Evolutionary conservation across 2,329 filamentous ascomycete species (phyloP).

Genomic region (Phoma herbarum): DNA sequence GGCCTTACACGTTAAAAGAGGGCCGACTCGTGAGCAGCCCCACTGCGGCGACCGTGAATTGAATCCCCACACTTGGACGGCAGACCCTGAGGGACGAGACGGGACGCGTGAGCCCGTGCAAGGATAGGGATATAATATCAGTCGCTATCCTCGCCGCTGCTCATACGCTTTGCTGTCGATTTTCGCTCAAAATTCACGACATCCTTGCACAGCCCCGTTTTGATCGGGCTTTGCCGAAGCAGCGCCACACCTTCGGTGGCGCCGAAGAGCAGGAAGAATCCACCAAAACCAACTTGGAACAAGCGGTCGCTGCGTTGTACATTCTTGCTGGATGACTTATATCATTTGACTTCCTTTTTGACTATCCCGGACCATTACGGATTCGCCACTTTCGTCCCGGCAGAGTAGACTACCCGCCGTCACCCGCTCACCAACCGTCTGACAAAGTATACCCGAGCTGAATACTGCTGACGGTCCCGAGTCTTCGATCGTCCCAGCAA

Average conservation of each 20-base stretch:
- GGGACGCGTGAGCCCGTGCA: slow-evolving; percentile 38
- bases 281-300: slow-evolving; percentile 42
- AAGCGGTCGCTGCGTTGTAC: slow-evolving; percentile 38
- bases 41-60: slow-evolving; percentile 43
- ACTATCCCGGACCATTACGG: slow-evolving; percentile 38
- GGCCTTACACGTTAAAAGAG: slow-evolving; percentile 29
- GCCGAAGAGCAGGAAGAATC: slow-evolving; percentile 38
- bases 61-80: slow-evolving; percentile 43
- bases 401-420: slow-evolving; percentile 39
- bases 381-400: slow-evolving; percentile 47
- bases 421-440: slow-evolving; percentile 34
- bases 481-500: slow-evolving; percentile 31
- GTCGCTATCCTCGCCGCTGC: slow-evolving; percentile 33
- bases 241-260: slow-evolving; percentile 44
- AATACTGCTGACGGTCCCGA: slow-evolving; percentile 44
- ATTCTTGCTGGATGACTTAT: slow-evolving; percentile 42
- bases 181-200: slow-evolving; percentile 30
- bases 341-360: slow-evolving; percentile 39
- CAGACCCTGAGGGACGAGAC: slow-evolving; percentile 36
- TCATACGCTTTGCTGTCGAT: slow-evolving; percentile 39
- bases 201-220: slow-evolving; percentile 44
- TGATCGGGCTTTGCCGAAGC: slow-evolving; percentile 42
- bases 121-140: slow-evolving; percentile 40
- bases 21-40: slow-evolving; percentile 41
- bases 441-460: slow-evolving; percentile 42